These are phyloP conservation scores for Hylodesmum podocarpum DNA, from an alignment of 306 rosid genomes.

Conservation along the genomic window DNA sequence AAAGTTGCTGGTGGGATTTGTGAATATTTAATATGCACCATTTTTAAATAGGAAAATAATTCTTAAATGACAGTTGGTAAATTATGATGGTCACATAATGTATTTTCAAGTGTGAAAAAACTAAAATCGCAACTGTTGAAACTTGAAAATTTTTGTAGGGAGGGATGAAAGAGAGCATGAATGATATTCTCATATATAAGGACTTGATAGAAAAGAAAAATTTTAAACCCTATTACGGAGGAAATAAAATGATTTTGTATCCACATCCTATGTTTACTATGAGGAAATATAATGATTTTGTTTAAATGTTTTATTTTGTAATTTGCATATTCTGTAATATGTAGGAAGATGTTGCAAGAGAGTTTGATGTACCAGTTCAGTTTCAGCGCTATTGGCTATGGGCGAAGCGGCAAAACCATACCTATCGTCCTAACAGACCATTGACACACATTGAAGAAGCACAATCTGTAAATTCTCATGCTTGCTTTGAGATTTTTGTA, in stretches of 20 bases:
- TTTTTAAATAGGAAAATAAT: too few relatives aligned
- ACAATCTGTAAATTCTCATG: slow-evolving; percentile 60
- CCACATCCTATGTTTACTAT: neutral
- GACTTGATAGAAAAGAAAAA: neutral
- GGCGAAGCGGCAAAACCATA: slow-evolving; percentile 89
- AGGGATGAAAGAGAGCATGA: neutral
- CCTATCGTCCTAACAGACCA: slow-evolving; percentile 83
- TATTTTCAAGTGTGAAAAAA: neutral
- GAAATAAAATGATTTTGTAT: neutral
- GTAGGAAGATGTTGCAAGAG: slow-evolving; percentile 86
- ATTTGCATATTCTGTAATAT: slow-evolving; percentile 26
- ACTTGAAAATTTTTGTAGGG: too few relatives aligned
- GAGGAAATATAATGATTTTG: neutral
- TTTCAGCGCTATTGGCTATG: slow-evolving; percentile 84
- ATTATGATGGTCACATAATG: neutral
- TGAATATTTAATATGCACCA: neutral
- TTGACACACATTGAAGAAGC: slow-evolving; percentile 64
- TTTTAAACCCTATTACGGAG: neutral
- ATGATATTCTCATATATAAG: neutral
- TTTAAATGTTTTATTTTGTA: neutral
- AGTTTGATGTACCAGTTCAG: slow-evolving; percentile 73
- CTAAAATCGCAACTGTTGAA: too few relatives aligned
- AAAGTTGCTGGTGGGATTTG: neutral
- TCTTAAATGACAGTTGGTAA: neutral
- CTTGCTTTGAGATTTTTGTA: slow-evolving; percentile 7